Evolutionary conservation across 345 rosid species (phyloP).

Genomic region (Nephelium lappaceum): DNA sequence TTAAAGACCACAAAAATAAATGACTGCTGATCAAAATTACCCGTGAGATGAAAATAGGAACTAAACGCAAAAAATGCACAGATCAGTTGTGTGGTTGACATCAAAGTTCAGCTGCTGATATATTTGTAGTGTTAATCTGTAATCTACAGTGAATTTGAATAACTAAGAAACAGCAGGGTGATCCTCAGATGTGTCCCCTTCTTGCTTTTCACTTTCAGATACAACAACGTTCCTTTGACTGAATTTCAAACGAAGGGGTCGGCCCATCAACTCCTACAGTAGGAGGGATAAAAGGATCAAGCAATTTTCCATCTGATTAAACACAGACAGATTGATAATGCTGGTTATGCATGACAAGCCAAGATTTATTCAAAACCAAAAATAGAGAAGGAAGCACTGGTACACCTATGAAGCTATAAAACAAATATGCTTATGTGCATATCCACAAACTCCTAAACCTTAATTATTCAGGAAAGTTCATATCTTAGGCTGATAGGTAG

Average conservation of each 20-base stretch:
- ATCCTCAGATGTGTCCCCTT: constrained; percentile 12
- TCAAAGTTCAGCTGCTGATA: constrained; percentile 12
- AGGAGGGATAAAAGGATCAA: constrained; percentile 19
- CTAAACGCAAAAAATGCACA: constrained; percentile 14
- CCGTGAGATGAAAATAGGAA: not conserved
- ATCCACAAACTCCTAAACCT: not conserved
- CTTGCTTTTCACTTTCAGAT: constrained; percentile 43
- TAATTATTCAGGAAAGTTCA: not conserved
- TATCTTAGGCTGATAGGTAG: not conserved
- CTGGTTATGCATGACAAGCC: not conserved
- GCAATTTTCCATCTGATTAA: not conserved
- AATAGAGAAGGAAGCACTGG: not conserved
- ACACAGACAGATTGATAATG: not conserved
- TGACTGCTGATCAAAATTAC: not conserved
- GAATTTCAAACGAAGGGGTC: constrained; percentile 71
- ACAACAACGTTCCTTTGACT: constrained; percentile 48
- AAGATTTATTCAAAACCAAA: not conserved
- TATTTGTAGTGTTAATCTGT: constrained; percentile 10
- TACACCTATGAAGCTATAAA: not conserved
- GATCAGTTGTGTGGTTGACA: constrained; percentile 15
- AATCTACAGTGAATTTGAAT: constrained; percentile 6
- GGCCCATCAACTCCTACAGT: constrained; percentile 80
- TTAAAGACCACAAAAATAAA: not conserved
- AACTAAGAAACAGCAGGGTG: constrained; percentile 35
- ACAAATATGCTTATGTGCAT: not conserved